Evolutionary conservation across 495 filamentous ascomycete genomes (phyloP), one percentile per base, ranked within the genome.

Genomic region (Penicillium maclennaniae): DNA sequence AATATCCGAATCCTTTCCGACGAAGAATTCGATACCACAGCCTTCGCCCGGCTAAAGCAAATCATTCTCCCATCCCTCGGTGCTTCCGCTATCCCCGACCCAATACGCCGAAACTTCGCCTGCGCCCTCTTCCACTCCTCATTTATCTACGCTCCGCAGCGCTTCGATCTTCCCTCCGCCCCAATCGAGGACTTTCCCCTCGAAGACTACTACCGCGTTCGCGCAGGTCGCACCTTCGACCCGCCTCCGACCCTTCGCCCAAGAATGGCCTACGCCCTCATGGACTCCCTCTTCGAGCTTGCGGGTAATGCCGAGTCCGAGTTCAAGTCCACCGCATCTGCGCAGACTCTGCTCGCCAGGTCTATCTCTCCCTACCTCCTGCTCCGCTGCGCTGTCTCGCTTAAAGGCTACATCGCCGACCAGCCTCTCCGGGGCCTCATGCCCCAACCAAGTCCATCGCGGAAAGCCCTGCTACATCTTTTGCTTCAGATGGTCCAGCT

Each of bases 371-470:
- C 92, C 0, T 93, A 90, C 56, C 75, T 97, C 0, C 88, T 97
- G 44, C 77, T 96, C 5, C 85, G 93, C 6, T 83, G 83, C 21
- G 90, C 88, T 1, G 73, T 96, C 7, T 83, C 89, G 1, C 67
- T 98, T 26, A 83, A 89, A 45, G 75, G 84, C 4, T 97, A 95
- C 61, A 86, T 92, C 42, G 87, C 91, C 6, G 93, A 98, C 68
- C 93, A 97, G 61, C 93, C 93, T 15, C 75, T 98, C 10, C 79
- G 93, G 15, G 95, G 93, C 0, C 75, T 84, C n/a, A 92, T 93
- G 86, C 93, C 93, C 27, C 90, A 95, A 67, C 93, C 93, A 5
- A 78, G 86, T 14, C 83, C 82, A 0, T 89, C 96, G 59, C 82
- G 89, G 38, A 83, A 79, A 58, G 91, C 93, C 58, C 69, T 98